Evolutionary conservation across 176 grass and related monocot species (phyloP).

Genomic region (Ensete ventricosum): DNA sequence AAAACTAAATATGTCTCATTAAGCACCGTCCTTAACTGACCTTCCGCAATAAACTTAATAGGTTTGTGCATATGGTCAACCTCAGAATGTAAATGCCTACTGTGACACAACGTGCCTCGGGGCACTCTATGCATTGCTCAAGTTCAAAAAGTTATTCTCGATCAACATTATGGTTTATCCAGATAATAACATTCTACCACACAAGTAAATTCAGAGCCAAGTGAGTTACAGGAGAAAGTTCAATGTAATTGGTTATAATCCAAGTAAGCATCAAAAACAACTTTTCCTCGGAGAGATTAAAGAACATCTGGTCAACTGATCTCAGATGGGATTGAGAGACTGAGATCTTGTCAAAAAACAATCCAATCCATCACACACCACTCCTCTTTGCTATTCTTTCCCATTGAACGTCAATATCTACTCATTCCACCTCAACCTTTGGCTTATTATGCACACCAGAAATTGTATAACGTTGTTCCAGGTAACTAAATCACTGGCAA

Average conservation of each 20-base stretch:
- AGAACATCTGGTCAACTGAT: background rate
- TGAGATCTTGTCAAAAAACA: background rate
- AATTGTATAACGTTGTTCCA: background rate
- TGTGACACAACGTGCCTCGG: background rate
- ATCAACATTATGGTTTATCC: background rate
- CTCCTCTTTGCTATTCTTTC: too few species aligned
- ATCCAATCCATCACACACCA: background rate
- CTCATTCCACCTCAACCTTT: background rate
- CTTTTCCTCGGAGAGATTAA: background rate
- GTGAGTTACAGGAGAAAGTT: too few species aligned
- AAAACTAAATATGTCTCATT: background rate
- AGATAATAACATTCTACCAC: background rate
- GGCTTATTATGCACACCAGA: background rate
- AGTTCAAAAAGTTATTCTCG: background rate
- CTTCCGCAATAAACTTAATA: background rate
- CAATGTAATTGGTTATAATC: too few species aligned
- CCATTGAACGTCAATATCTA: background rate
- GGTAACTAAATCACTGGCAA: too few species aligned
- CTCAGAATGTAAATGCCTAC: background rate
- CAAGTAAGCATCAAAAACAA: too few species aligned
- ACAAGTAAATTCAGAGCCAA: background rate
- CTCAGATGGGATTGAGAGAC: background rate
- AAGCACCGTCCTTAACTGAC: background rate
- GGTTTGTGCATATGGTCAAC: background rate
- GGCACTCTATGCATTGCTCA: background rate